Percentiles rank a stretch among this genome's conserved stretches.
phyloP scores from a whole-genome alignment of 805 yeast genomes.

The Metschnikowia cerradonensis region DNA sequence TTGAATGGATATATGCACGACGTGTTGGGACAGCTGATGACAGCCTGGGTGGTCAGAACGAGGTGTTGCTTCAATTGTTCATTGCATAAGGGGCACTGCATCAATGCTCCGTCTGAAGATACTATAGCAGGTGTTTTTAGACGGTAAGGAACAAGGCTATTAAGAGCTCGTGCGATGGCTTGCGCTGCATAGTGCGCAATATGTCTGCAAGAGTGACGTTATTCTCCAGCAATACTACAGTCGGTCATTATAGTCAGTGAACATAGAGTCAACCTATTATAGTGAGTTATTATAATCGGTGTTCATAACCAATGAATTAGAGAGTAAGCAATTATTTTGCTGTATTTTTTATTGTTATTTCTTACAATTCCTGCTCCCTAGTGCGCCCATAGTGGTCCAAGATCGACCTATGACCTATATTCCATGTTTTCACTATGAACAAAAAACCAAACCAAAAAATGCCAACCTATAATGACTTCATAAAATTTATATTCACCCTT shows the following conservation, averaged over 20 bases:
- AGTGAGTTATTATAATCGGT: too few relatives aligned
- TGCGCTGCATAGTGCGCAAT: background rate
- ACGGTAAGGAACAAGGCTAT: background rate
- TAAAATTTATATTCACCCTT: too few relatives aligned
- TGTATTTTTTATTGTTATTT: too few relatives aligned
- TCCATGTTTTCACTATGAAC: background rate
- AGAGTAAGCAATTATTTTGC: too few relatives aligned
- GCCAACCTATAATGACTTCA: too few relatives aligned
- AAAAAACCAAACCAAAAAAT: background rate
- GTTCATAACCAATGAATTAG: too few relatives aligned
- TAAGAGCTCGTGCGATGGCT: background rate
- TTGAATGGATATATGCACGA: conserved; percentile 33
- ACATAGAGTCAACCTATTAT: too few relatives aligned
- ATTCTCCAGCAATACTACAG: too few relatives aligned
- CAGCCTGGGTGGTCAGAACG: conserved; percentile 24
- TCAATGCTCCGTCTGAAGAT: conserved; percentile 2
- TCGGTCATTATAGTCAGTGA: too few relatives aligned
- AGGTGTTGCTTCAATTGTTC: conserved; percentile 23
- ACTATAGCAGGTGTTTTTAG: background rate
- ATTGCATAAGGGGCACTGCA: conserved; percentile 30
- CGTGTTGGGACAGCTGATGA: conserved; percentile 27
- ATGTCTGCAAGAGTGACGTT: background rate
- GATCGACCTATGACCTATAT: background rate
- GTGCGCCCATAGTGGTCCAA: background rate
- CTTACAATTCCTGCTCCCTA: too few relatives aligned